Evolutionary conservation across 1,139 yeast genomes (phyloP), one percentile per base, ranked within the genome.

Genomic region (Schwanniomyces etchellsii): DNA sequence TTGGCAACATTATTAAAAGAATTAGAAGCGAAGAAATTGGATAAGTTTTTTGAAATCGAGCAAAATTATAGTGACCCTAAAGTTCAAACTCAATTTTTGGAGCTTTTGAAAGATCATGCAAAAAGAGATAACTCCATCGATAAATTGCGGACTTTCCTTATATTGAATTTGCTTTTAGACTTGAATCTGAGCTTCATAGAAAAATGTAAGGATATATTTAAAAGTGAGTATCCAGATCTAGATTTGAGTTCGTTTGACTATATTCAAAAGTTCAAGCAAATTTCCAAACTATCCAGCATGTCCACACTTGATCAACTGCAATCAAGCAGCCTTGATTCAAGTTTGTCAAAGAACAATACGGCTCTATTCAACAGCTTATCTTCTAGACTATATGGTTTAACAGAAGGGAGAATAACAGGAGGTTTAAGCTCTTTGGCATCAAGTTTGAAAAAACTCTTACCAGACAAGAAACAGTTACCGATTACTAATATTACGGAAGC

Each of bases 41-140:
- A 93, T 47, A 78, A 88, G 38, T 83, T 88, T 46, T 91, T 89
- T 52, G 97, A 91, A 57, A 77, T 93, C 37, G 99, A 91, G 57
- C 97, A 91, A 48, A 77, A 74, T 45, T 65, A 72, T 32, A 69
- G 62, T 39, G 80, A 77, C 50, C 74, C 82, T 10, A 79, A 79
- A 40, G 61, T 76, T 7, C 77, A 76, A 48, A 60, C 60, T 27
- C 73, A 75, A 43, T 82, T 80, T 44, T 49, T 79, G 40, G 81
- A 75, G 13, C 63, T 81, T 16, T 55, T 82, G 39, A 57, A 63
- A 12, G 50, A 55, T 4, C 70, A 55, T 36, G 57, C 81, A 13
- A 74, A 75, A 41, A 67, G 70, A 15, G 69, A 70, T 40, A 81
- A 82, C 37, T 63, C 83, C 7, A 61, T 64, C 18, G 98, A 91